Evolutionary conservation across 2,329 filamentous ascomycete genomes (phyloP).

Genomic region (Fusarium haematococcum): DNA sequence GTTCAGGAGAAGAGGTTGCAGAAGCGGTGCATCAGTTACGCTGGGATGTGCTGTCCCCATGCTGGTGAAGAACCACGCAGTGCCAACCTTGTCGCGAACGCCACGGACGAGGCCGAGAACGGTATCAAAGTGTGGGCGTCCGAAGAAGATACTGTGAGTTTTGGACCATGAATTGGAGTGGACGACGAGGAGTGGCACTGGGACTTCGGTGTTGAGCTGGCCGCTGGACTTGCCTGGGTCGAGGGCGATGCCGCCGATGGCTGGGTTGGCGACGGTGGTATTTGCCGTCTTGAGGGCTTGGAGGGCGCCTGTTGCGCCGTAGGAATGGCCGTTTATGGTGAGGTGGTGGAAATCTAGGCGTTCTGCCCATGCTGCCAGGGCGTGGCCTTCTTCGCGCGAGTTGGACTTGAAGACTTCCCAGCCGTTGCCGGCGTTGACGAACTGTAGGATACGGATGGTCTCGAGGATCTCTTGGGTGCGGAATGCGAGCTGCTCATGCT

Average conservation of each 20-base stretch:
- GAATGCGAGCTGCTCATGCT: conserved; percentile 61
- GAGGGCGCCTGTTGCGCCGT: conserved; percentile 73
- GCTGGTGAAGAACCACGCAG: conserved; percentile 67
- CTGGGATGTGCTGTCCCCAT: conserved; percentile 70
- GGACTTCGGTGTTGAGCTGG: conserved; percentile 68
- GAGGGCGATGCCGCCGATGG: conserved; percentile 70
- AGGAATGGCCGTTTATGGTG: conserved; percentile 72
- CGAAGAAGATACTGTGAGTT: conserved; percentile 68
- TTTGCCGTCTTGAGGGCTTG: conserved; percentile 65
- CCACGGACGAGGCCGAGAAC: conserved; percentile 67
- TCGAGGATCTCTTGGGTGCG: conserved; percentile 64
- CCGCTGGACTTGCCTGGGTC: conserved; percentile 76
- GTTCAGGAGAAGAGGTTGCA: conserved; percentile 70
- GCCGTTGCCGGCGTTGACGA: conserved; percentile 56
- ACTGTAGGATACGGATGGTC: conserved; percentile 54
- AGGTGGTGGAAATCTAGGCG: conserved; percentile 66
- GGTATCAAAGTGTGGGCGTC: conserved; percentile 72
- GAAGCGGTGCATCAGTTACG: conserved; percentile 74
- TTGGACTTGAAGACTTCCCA: conserved; percentile 53
- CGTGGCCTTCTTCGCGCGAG: conserved; percentile 59
- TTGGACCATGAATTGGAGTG: conserved; percentile 75
- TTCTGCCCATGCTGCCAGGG: conserved; percentile 61
- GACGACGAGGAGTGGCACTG: conserved; percentile 69
- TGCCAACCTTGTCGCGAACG: conserved; percentile 57
- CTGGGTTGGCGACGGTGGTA: conserved; percentile 44